phyloP scores from a whole-genome alignment of 345 rosid species.

The Sapria himalayana region DNA sequence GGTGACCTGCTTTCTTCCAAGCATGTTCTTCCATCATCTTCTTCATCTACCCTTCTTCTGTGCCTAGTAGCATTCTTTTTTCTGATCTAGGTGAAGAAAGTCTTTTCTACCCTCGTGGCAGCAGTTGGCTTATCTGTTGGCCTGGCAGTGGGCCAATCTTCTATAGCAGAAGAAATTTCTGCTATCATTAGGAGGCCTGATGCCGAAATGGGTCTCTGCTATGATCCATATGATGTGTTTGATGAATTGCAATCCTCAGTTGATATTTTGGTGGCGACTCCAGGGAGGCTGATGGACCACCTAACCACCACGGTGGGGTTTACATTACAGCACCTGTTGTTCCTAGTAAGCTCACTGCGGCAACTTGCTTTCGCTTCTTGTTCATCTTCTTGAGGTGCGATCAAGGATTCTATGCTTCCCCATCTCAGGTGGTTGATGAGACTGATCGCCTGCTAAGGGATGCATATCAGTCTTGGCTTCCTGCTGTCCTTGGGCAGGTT shows the following conservation, averaged over 20 bases:
- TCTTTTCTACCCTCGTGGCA: slow-evolving; percentile 75
- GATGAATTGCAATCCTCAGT: slow-evolving; percentile 43
- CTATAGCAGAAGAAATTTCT: slow-evolving; percentile 65
- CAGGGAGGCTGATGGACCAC: slow-evolving; percentile 98
- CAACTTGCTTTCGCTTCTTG: slow-evolving; percentile 1
- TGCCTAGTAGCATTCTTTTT: slow-evolving; percentile 4
- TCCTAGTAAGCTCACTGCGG: slow-evolving; percentile 78
- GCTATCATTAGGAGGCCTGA: slow-evolving; percentile 51
- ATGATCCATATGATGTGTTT: slow-evolving; percentile 39
- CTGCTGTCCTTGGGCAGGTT: slow-evolving; percentile 72
- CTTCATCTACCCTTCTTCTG: background rate
- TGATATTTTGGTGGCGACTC: slow-evolving; percentile 89
- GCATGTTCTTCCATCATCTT: background rate
- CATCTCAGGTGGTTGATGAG: slow-evolving; percentile 91
- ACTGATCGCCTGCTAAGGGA: slow-evolving; percentile 88
- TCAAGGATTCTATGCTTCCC: slow-evolving; percentile 3
- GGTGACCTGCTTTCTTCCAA: slow-evolving; percentile 16
- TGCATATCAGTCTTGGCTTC: slow-evolving; percentile 91
- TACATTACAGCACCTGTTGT: slow-evolving; percentile 80
- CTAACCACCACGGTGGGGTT: slow-evolving; percentile 69
- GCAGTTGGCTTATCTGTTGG: slow-evolving; percentile 88
- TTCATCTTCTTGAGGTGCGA: slow-evolving; percentile 6
- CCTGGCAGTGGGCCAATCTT: slow-evolving; percentile 86
- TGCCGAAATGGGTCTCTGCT: slow-evolving; percentile 71
- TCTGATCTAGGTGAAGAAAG: slow-evolving; percentile 55